phyloP scores from a whole-genome alignment of 768 basidiomycete species.

The Suillus subalutaceus region DNA sequence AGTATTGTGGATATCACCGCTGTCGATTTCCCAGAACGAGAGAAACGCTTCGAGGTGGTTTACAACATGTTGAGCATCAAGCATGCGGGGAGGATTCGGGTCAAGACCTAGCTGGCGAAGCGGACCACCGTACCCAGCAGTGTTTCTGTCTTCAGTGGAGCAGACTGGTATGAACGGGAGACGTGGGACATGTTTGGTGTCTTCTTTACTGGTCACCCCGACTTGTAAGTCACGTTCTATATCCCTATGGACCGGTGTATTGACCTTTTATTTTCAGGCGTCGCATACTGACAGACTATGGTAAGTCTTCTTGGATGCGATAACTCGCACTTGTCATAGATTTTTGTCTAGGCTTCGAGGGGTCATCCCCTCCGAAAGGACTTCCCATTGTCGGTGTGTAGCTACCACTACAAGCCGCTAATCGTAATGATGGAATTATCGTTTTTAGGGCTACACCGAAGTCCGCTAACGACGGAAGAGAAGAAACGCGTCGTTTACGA shows the following conservation, averaged over 20 bases:
- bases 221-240: conserved; percentile 65
- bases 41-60: conserved; percentile 94
- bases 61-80: conserved; percentile 89
- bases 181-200: conserved; percentile 98
- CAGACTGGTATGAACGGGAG: conserved; percentile 99
- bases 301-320: conserved; percentile 39
- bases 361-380: conserved; percentile 98
- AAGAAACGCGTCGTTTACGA: conserved; percentile 97
- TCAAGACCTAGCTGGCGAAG: conserved; percentile 98
- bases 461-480: conserved; percentile 98
- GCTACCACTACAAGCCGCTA: neutral
- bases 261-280: conserved; percentile 52
- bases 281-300: conserved; percentile 97
- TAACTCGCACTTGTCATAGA: conserved; percentile 1
- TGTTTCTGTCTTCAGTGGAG: conserved; percentile 79
- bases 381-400: conserved; percentile 90
- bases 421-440: neutral
- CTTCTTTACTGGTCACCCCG: conserved; percentile 95
- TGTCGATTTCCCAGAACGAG: conserved; percentile 91
- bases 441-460: conserved; percentile 93
- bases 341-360: conserved; percentile 71
- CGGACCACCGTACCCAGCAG: conserved; percentile 88
- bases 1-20: conserved; percentile 90
- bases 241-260: neutral
- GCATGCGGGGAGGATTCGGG: conserved; percentile 83